These are phyloP conservation scores for Pseudonitzschia pungens DNA, from an alignment of 108 stramenopile species.

Conservation along the genomic window DNA sequence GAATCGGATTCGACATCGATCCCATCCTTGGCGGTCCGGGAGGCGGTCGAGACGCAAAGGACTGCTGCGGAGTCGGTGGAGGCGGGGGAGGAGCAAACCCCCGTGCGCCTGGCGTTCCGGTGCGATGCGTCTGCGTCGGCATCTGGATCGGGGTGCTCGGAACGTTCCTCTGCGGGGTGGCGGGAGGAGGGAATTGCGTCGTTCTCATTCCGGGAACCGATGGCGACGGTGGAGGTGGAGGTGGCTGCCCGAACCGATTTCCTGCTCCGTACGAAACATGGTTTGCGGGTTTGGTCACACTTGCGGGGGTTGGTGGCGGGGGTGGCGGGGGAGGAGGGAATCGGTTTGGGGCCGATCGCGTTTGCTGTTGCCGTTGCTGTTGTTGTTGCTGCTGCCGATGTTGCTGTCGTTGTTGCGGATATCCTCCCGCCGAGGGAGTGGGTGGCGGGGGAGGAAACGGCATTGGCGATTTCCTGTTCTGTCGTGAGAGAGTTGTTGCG, in stretches of 20 bases:
- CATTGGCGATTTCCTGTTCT: slow-evolving; percentile 4
- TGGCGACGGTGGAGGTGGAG: background rate
- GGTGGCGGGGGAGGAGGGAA: slow-evolving; percentile 22
- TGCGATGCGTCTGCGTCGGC: too few species aligned
- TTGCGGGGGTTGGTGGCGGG: slow-evolving; percentile 2
- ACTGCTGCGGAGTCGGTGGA: slow-evolving; percentile 1
- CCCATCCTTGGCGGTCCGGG: background rate
- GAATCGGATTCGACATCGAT: too few species aligned
- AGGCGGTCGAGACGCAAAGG: background rate
- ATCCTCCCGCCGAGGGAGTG: background rate
- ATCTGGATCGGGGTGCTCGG: too few species aligned
- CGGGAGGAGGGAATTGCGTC: too few species aligned
- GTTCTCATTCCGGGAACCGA: background rate
- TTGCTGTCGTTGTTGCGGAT: background rate
- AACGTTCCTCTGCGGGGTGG: background rate
- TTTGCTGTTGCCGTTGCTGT: slow-evolving; percentile 6
- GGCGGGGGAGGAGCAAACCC: background rate
- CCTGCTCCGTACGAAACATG: too few species aligned
- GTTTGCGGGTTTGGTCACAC: too few species aligned
- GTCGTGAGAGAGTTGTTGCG: too few species aligned
- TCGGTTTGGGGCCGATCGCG: background rate
- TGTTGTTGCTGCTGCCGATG: background rate
- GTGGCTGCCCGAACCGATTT: too few species aligned
- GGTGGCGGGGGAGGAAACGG: background rate
- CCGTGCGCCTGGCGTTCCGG: too few species aligned